A percentile compares a stretch with the other conserved stretches of the same genome.
These are phyloP conservation scores for Trichocomaceae sp. DNA, from an alignment of 2,329 filamentous ascomycete species.

Conservation along the genomic window DNA sequence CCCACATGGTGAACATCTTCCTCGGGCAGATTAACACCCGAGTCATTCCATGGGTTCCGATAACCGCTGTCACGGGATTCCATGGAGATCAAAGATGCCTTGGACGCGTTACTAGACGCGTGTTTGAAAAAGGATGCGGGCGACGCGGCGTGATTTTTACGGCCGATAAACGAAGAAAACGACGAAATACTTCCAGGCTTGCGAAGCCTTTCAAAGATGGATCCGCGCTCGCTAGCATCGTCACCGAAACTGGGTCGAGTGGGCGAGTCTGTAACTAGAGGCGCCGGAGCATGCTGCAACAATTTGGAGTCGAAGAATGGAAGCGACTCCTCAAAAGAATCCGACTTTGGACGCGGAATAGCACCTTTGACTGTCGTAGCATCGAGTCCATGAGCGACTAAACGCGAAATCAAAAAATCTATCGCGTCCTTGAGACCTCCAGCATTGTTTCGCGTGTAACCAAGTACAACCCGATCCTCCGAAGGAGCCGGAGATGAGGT, in stretches of 20 bases:
- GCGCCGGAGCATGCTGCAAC: conserved; percentile 80
- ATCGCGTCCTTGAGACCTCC: conserved; percentile 93
- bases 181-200: conserved; percentile 93
- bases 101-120: conserved; percentile 81
- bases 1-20: conserved; percentile 59
- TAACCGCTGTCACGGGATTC: conserved; percentile 93
- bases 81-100: conserved; percentile 90
- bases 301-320: conserved; percentile 97
- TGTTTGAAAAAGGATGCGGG: conserved; percentile 88
- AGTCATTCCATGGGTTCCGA: conserved; percentile 97
- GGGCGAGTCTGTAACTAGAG: conserved; percentile 77
- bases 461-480: conserved; percentile 58
- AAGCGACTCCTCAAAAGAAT: conserved; percentile 94
- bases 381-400: conserved; percentile 86
- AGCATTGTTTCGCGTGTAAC: conserved; percentile 94
- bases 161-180: conserved; percentile 90
- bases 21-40: conserved; percentile 86
- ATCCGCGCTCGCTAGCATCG: conserved; percentile 71
- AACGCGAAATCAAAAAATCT: conserved; percentile 79
- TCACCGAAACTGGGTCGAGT: conserved; percentile 79
- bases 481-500: conserved; percentile 39
- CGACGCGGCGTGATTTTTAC: conserved; percentile 88
- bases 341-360: conserved; percentile 96
- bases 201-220: conserved; percentile 82
- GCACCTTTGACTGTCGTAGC: conserved; percentile 79